phyloP scores from a whole-genome alignment of 139 green algal species.

The Pedinophyceae sp. region DNA sequence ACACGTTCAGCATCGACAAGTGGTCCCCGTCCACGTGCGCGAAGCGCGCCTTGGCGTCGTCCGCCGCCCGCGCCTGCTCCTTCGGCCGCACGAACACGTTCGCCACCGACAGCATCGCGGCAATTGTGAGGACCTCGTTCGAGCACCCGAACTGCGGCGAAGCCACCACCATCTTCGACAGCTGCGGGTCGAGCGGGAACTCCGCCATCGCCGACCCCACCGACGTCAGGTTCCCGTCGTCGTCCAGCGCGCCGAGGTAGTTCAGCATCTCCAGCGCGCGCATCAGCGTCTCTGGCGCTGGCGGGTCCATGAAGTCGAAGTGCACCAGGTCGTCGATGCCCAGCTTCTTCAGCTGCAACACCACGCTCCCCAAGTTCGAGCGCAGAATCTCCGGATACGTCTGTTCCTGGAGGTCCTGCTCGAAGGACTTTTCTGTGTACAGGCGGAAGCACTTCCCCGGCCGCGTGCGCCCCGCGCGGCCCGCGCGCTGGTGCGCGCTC shows the following conservation, averaged over 20 bases:
- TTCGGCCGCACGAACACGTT: conserved; percentile 85
- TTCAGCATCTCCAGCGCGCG: conserved; percentile 96
- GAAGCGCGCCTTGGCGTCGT: conserved; percentile 91
- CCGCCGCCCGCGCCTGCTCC: conserved; percentile 71
- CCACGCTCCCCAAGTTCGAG: conserved; percentile 90
- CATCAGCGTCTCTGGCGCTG: conserved; percentile 97
- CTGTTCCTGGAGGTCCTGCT: conserved; percentile 96
- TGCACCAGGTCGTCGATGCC: conserved; percentile 98
- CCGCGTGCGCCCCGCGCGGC: conserved; percentile 83
- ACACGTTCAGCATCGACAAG: conserved; percentile 96
- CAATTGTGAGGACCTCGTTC: conserved; percentile 93
- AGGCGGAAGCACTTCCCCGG: conserved; percentile 97
- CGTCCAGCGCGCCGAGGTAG: conserved; percentile 96
- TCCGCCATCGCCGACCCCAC: conserved; percentile 87
- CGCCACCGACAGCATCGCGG: conserved; percentile 87
- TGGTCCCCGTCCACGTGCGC: conserved; percentile 93
- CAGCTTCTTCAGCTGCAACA: conserved; percentile 98
- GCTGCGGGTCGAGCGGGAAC: conserved; percentile 95
- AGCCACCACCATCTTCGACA: conserved; percentile 94
- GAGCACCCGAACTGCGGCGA: conserved; percentile 82
- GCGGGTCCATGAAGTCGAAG: conserved; percentile 99
- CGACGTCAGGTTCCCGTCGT: conserved; percentile 85
- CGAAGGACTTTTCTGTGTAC: conserved; percentile 91
- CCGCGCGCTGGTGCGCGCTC: conserved; percentile 84
- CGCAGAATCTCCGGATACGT: conserved; percentile 98